Evolutionary conservation across 2,329 filamentous ascomycete species (phyloP), one percentile per base, ranked within the genome.

Genomic region (Coleophoma crateriformis): DNA sequence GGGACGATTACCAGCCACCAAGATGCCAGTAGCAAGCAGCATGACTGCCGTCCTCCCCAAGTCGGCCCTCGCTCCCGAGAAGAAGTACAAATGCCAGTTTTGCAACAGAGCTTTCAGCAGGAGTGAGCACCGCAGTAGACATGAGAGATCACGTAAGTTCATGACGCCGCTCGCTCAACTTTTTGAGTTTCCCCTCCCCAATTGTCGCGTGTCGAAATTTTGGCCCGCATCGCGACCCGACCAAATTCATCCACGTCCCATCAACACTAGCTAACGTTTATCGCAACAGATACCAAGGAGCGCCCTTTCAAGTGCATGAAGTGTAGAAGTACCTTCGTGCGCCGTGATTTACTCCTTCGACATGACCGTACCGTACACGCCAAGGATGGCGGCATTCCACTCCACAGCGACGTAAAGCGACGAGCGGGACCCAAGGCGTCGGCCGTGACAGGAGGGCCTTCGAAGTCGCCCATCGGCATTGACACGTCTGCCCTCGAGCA

Each of bases 21-120:
- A 75, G 60, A 89, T 89, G 85, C 84, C 85, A 67, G 83, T 81
- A 74, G 80, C 84, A 50, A 40, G 35, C 46, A 61, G 58, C 54
- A 59, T 64, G 52, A 61, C 54, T 68, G 80, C 85, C 71, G 82
- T 84, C 62, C 73, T 83, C 61, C 74, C 86, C 65, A 95, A 95
- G 73, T 72, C 85, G 59, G 77, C 86, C 54, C 74, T 85, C 61
- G 85, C 83, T 61, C 90, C 91, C 50, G 94, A 97, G 77, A 92
- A 95, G 78, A 96, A 96, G 74, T 99, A 99, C 83, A 96, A 97
- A 71, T 99, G 94, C 76, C 90, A 96, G 77, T 97, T 96, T 72
- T 97, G 94, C 77, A 91, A 91, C 73, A 82, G 94, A 71, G 94
- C 94, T 57, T 99, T 99, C 71, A 96, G 91, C 75, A 81, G 94